Conservation (phyloP, 2,329 filamentous ascomycete species). For the Geosmithia flava region DNA sequence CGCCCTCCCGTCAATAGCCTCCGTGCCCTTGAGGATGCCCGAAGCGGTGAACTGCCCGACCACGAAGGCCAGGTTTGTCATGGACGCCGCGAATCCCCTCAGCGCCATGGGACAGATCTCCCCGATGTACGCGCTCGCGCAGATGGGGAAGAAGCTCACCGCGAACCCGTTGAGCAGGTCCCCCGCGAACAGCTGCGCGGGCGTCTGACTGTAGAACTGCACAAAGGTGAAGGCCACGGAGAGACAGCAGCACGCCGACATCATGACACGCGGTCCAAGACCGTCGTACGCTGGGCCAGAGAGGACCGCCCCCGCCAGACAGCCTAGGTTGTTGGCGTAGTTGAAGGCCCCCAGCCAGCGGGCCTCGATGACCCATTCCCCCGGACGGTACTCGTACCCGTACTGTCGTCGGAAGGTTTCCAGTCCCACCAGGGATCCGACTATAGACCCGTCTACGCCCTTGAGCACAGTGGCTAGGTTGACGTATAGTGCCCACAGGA, state of each 20-base stretch:
- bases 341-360: not conserved
- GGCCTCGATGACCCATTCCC: not conserved
- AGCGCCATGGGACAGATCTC: slow-evolving; percentile 19
- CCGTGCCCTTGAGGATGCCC: slow-evolving; percentile 2
- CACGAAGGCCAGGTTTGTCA: slow-evolving; percentile 27
- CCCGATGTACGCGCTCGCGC: slow-evolving; percentile 23
- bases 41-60: slow-evolving; percentile 26
- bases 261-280: not conserved
- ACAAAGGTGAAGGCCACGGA: not conserved
- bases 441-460: not conserved
- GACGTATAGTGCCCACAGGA: not conserved
- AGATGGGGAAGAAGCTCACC: not conserved
- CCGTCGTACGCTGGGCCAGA: not conserved
- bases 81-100: slow-evolving; percentile 23
- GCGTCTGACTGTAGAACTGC: not conserved
- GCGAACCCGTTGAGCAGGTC: not conserved
- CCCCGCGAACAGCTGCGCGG: not conserved
- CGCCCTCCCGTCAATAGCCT: slow-evolving; percentile 19
- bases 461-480: not conserved
- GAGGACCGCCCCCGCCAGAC: not conserved
- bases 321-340: not conserved
- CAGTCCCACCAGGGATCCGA: not conserved
- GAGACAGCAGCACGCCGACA: not conserved
- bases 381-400: not conserved
- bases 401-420: not conserved